phyloP scores from a whole-genome alignment of 2,329 filamentous ascomycete genomes.

The Cytospora mali region DNA sequence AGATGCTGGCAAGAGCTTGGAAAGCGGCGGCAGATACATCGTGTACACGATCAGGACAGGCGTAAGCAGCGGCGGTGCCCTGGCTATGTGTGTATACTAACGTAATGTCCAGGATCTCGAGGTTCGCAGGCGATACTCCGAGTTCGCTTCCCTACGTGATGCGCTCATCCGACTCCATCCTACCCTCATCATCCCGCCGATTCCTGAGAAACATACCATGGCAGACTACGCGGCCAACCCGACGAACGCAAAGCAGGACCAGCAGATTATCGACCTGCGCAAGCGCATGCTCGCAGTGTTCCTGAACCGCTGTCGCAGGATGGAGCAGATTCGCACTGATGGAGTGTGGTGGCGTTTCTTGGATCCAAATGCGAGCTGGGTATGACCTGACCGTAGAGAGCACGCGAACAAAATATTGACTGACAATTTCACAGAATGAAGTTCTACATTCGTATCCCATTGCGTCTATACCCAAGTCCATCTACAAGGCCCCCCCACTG shows the following conservation, averaged over 20 bases:
- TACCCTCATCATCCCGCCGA: constrained; percentile 92
- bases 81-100: constrained; percentile 11
- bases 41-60: constrained; percentile 96
- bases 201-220: constrained; percentile 98
- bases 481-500: constrained; percentile 91
- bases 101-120: constrained; percentile 73
- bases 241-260: constrained; percentile 96
- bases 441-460: constrained; percentile 92
- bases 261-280: constrained; percentile 91
- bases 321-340: constrained; percentile 89
- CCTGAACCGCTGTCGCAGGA: constrained; percentile 86
- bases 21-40: constrained; percentile 91
- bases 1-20: constrained; percentile 91
- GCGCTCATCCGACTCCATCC: constrained; percentile 91
- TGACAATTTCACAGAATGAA: constrained; percentile 67
- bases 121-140: constrained; percentile 92
- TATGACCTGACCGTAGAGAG: constrained; percentile 46
- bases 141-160: constrained; percentile 88
- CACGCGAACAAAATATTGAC: constrained; percentile 18
- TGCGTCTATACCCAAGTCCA: constrained; percentile 88
- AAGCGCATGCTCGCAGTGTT: constrained; percentile 98
- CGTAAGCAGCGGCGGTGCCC: constrained; percentile 52
- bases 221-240: constrained; percentile 98
- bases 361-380: constrained; percentile 98
- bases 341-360: constrained; percentile 98